Evolutionary conservation across 1,284 basidiomycete species (phyloP), one percentile per base, ranked within the genome.

Genomic region (Rhodotorula sp.): DNA sequence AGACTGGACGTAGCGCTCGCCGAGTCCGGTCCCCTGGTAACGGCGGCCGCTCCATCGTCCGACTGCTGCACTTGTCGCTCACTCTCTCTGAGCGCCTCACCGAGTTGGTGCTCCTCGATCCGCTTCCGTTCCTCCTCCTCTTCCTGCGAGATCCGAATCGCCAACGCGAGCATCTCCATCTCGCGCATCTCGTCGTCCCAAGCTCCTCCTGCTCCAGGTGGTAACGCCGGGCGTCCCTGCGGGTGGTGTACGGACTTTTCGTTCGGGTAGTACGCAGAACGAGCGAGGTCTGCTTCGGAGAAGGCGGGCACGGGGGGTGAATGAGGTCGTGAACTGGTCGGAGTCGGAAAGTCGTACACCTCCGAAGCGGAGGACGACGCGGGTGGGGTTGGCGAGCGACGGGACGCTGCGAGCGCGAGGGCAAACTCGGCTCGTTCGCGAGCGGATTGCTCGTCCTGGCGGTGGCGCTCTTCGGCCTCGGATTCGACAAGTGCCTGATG

Each of bases 101-200:
- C 43, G 18, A 63, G 34, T 31, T 63, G 43, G 43, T 43, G 43
- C 51, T 43, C 46, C 58, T 65, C 65, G 29, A 58, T 7, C 61
- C 49, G 58, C 23, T n/a, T 56, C n/a, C 66, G 39, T 48, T 62
- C 69, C 14, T 47, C 26, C 31, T 73, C 74, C 57, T 76, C 74
- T 47, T 74, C 74, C 43, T 71, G 58, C 39, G 65, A 68, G 43
- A 73, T 65, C 54, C 72, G 58, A 29, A 76, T 76, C 21, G 74
- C 74, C 15, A 67, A 54, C 43, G 70, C 69, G 15, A 76, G 62
- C 67, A 74, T 70, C 56, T 73, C 72, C 64, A 67, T 65, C 67
- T 76, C 74, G 39, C 51, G 34, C 14, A 43, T 49, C 39, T 74
- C 72, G 15, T 74, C 72, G 46, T 67, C 71, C 34, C 58, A 58